Base-by-base conservation (phyloP, 768 basidiomycete species). In the Rossbeevera mucosa region DNA sequence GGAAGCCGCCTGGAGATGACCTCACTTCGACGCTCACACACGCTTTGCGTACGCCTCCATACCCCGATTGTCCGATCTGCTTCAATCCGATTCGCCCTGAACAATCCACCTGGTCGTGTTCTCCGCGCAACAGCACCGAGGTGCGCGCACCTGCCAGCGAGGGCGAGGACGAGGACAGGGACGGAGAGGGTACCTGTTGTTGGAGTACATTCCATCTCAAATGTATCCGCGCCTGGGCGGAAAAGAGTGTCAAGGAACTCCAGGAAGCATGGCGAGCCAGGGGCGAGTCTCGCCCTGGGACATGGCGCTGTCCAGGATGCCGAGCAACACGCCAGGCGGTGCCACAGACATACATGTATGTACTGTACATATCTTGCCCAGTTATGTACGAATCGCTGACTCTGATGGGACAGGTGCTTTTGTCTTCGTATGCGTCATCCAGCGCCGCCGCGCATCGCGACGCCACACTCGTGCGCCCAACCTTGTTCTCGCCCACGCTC, bases 271-370 rank as follows among this genome's bases (percentile, higher is more conserved):
- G 81, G 84, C 76, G 77, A 14, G 81, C 81, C 6, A 72, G 86
- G 46, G 88, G 88, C 7, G 85, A 88, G 59, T 75, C 80, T 11
- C 74, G 77, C 50, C 73, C 71, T 13, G 92, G 87, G 0, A 85
- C 91, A 63, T 98, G 95, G 95, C 76, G 86, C 48, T 98, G 95
- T 68, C 95, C 95, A 0, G 92, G 91, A 0, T 98, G 95, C 72
- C 93, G 94, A 62, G 81, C 83, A 1, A 84, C 83, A 52, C 75
- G 94, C n/a, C 77, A 77, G 44, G 69, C 69, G 2, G 80, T 86
- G 1, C 89, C 91, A 0, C 75, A 72, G 2, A 74, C 75, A 3
- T 91, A 92, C 63, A 77, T 77, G 86, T 88, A 62, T 40, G 59
- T 31, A 13, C 11, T 40, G 59, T 31, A 13, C 11, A 7, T 47